These are phyloP conservation scores for Cupressus sempervirens DNA, from an alignment of 75 land plant genomes.

Conservation along the genomic window DNA sequence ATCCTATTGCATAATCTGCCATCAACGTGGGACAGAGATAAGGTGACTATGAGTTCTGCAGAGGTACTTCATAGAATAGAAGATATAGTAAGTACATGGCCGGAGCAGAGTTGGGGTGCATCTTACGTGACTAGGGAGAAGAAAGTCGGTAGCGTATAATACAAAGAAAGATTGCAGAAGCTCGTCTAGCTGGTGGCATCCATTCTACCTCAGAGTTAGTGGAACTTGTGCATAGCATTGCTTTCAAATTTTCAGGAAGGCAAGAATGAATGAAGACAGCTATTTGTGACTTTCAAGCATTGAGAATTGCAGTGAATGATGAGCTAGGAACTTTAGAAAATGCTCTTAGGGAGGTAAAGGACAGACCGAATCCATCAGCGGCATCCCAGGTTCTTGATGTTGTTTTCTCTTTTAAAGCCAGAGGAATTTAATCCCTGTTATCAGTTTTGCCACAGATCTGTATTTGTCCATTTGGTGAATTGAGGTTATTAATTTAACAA, in stretches of 20 bases:
- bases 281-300: slow-evolving; percentile 88
- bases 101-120: slow-evolving; percentile 82
- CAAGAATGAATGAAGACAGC: slow-evolving; percentile 94
- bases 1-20: no score
- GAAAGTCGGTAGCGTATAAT: slow-evolving; percentile 79
- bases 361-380: no score
- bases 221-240: slow-evolving; percentile 40
- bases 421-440: no score
- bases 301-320: slow-evolving; percentile 97
- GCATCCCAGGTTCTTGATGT: no score
- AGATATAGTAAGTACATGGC: slow-evolving; percentile 89
- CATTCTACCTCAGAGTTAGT: slow-evolving; percentile 77
- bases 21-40: no score
- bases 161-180: slow-evolving; percentile 67
- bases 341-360: slow-evolving; percentile 64
- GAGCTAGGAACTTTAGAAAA: slow-evolving; percentile 67
- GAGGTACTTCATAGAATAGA: slow-evolving; percentile 82
- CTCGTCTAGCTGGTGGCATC: slow-evolving; percentile 72
- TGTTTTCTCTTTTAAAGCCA: no score
- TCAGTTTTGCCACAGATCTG: no score
- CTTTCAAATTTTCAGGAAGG: slow-evolving; percentile 40
- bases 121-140: slow-evolving; percentile 93
- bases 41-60: no score
- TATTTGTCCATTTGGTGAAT: no score
- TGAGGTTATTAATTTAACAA: no score